Evolutionary conservation across 495 filamentous ascomycete genomes (phyloP).

Genomic region (Daldinia decipiens): DNA sequence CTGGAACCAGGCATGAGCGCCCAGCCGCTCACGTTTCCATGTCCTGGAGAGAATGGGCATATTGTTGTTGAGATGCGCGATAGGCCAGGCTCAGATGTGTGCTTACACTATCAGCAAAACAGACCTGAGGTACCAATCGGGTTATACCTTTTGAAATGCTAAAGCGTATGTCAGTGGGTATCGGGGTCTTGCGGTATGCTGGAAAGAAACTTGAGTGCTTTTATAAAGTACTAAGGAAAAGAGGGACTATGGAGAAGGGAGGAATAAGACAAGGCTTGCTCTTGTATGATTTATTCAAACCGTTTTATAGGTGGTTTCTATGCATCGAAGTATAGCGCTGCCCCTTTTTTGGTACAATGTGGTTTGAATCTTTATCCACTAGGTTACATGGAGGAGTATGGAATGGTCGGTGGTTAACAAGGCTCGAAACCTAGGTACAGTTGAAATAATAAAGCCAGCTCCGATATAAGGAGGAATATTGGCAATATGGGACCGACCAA

Average conservation of each 20-base stretch:
- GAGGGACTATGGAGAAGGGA: background rate
- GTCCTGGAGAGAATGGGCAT: constrained; percentile 32
- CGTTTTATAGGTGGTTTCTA: background rate
- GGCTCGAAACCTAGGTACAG: background rate
- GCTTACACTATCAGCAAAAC: constrained; percentile 22
- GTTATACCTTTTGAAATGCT: constrained; percentile 35
- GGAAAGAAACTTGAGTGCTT: too few species aligned
- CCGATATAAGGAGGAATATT: too few species aligned
- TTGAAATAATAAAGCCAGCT: background rate
- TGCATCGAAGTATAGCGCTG: constrained; percentile 2
- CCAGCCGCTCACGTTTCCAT: constrained; percentile 30
- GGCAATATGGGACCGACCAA: too few species aligned
- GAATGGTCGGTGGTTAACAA: background rate
- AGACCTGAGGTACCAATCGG: constrained; percentile 12
- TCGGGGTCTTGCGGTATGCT: too few species aligned
- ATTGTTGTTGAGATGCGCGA: constrained; percentile 25
- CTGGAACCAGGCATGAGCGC: constrained; percentile 26
- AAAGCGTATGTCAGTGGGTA: background rate
- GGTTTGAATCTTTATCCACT: constrained; percentile 13
- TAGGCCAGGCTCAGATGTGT: constrained; percentile 14
- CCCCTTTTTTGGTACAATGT: constrained; percentile 31
- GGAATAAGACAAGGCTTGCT: background rate
- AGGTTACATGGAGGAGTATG: background rate
- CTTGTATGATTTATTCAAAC: too few species aligned
- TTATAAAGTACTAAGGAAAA: background rate